A percentile compares a stretch with the other conserved stretches of the same genome.
These are phyloP conservation scores for Noccaea bulbosa DNA, from an alignment of 345 rosid species.

Conservation along the genomic window DNA sequence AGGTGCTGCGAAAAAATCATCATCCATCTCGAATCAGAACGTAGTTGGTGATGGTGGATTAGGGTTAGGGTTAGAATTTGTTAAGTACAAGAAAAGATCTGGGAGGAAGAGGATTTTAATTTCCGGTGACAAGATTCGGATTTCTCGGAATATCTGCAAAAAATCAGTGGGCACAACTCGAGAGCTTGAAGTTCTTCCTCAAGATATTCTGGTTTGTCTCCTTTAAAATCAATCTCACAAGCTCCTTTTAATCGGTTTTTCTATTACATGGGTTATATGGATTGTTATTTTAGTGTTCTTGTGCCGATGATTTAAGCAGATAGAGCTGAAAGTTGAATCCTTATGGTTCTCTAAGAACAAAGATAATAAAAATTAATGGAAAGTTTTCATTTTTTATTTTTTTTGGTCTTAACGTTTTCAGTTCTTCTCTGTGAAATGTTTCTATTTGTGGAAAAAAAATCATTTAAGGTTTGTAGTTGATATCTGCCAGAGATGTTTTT, in stretches of 20 bases:
- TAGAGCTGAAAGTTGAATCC: neutral
- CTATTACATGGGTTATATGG: neutral
- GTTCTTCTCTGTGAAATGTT: neutral
- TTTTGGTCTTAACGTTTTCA: neutral
- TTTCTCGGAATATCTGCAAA: slow-evolving; percentile 50
- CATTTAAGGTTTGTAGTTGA: neutral
- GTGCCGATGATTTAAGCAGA: neutral
- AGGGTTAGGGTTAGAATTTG: slow-evolving; percentile 46
- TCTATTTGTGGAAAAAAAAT: neutral
- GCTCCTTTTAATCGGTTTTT: neutral
- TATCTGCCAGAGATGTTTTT: neutral
- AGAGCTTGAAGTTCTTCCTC: slow-evolving; percentile 65
- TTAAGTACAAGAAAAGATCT: slow-evolving; percentile 47
- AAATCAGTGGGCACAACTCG: slow-evolving; percentile 40
- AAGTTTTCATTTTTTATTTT: neutral
- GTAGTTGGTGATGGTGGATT: slow-evolving; percentile 29
- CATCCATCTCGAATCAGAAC: slow-evolving; percentile 15
- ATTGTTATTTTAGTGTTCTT: slow-evolving; percentile 2
- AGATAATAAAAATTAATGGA: neutral
- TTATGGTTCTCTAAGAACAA: neutral
- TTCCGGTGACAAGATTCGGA: slow-evolving; percentile 20
- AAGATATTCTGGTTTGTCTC: slow-evolving; percentile 66
- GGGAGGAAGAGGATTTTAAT: slow-evolving; percentile 67
- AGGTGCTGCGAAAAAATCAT: slow-evolving; percentile 42
- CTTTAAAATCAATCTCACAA: neutral